Evolutionary conservation across 495 filamentous ascomycete genomes (phyloP).

Genomic region (Annulohypoxylon stygium): DNA sequence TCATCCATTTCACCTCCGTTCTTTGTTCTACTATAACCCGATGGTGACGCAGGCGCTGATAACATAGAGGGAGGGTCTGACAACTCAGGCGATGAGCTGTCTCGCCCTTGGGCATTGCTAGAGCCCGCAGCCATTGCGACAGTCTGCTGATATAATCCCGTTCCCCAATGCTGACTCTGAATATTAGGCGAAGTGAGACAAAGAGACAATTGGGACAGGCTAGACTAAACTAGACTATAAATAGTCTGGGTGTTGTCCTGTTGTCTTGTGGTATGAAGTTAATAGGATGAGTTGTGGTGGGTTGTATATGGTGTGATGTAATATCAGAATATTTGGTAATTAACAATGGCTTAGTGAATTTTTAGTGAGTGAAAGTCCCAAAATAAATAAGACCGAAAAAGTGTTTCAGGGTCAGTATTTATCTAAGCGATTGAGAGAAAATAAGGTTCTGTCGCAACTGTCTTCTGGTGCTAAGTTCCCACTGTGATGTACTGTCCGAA

Average conservation of each 20-base stretch:
- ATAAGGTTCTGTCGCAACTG: background rate
- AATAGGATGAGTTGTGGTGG: background rate
- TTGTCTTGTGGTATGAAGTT: background rate
- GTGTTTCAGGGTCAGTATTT: background rate
- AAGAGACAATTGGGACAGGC: background rate
- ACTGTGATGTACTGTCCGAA: background rate
- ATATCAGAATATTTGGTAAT: background rate
- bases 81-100: slow-evolving; percentile 50
- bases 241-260: background rate
- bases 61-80: slow-evolving; percentile 52
- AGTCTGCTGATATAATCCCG: background rate
- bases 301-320: background rate
- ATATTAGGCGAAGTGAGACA: background rate
- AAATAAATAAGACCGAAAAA: background rate
- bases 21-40: slow-evolving; percentile 40
- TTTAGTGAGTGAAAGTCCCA: background rate
- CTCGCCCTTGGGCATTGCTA: slow-evolving; percentile 36
- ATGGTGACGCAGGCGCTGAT: slow-evolving; percentile 45
- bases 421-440: background rate
- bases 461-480: background rate
- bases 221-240: no score
- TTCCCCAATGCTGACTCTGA: background rate
- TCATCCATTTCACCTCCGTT: slow-evolving; percentile 49
- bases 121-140: slow-evolving; percentile 46
- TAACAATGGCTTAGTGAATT: background rate